Conservation (phyloP, 2,329 filamentous ascomycete genomes). For the Calycina marina region DNA sequence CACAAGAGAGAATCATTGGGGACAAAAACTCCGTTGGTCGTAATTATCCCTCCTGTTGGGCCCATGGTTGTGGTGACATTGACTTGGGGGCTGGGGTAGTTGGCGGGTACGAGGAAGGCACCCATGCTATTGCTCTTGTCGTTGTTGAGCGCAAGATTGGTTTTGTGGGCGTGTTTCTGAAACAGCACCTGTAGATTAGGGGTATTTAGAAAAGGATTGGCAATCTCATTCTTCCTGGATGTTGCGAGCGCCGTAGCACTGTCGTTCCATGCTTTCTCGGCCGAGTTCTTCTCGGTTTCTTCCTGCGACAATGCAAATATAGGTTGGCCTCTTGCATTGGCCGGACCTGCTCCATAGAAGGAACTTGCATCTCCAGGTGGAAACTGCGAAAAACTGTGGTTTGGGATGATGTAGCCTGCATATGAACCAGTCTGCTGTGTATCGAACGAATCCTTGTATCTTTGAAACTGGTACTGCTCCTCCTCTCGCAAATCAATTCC, state of each 20-base stretch:
- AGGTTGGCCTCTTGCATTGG: constrained; percentile 43
- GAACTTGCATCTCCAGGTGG: constrained; percentile 38
- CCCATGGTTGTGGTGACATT: constrained; percentile 41
- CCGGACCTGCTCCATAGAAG: constrained; percentile 50
- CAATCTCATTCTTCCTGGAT: constrained; percentile 41
- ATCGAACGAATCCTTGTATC: constrained; percentile 40
- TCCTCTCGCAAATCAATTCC: constrained; percentile 81
- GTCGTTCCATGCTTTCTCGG: constrained; percentile 49
- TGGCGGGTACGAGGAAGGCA: constrained; percentile 18
- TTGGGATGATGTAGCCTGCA: constrained; percentile 26
- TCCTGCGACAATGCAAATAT: constrained; percentile 37
- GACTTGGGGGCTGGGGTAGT: constrained; percentile 23
- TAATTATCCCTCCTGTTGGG: constrained; percentile 47
- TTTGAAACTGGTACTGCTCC: constrained; percentile 63
- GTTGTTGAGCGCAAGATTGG: constrained; percentile 39
- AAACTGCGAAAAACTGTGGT: constrained; percentile 37
- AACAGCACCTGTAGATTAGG: constrained; percentile 27
- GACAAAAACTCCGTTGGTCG: constrained; percentile 53
- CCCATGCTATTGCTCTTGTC: constrained; percentile 36
- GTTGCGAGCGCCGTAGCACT: constrained; percentile 41
- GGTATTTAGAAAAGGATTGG: constrained; percentile 33
- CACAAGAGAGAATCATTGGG: constrained; percentile 62
- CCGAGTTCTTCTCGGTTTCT: constrained; percentile 49
- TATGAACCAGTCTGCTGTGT: constrained; percentile 28
- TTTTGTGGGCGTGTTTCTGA: constrained; percentile 41